phyloP scores from a whole-genome alignment of 2,329 filamentous ascomycete genomes.

The Diaporthe ampelina region DNA sequence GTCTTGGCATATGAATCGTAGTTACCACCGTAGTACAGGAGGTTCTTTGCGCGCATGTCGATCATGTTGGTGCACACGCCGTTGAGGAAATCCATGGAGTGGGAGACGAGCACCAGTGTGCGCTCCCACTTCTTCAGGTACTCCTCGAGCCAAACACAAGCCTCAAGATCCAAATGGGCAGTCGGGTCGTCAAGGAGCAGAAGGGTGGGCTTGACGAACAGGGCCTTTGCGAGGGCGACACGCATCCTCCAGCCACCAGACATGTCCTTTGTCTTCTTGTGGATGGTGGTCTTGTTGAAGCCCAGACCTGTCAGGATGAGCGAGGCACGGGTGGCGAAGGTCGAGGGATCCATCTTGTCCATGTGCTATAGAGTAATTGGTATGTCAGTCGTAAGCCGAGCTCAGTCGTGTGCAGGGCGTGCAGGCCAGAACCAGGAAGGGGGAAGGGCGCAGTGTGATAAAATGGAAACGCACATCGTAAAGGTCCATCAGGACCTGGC shows the following conservation, averaged over 20 bases:
- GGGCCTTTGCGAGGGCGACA: conserved; percentile 95
- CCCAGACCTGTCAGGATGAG: conserved; percentile 98
- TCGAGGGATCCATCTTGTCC: conserved; percentile 98
- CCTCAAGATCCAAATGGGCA: conserved; percentile 98
- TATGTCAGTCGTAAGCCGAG: conserved; percentile 43
- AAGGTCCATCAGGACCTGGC: conserved; percentile 89
- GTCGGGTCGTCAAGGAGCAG: conserved; percentile 98
- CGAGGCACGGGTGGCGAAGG: conserved; percentile 94
- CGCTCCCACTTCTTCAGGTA: conserved; percentile 99
- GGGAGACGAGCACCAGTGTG: conserved; percentile 95
- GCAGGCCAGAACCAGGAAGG: background rate
- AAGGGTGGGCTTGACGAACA: conserved; percentile 97
- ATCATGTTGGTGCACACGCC: conserved; percentile 99
- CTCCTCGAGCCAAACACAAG: conserved; percentile 99
- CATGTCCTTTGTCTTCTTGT: conserved; percentile 99
- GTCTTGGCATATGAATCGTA: conserved; percentile 99
- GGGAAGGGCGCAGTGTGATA: background rate
- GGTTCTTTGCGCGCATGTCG: conserved; percentile 91
- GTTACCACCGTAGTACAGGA: conserved; percentile 99
- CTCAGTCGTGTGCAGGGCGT: conserved; percentile 36
- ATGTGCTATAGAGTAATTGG: conserved; percentile 76
- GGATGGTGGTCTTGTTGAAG: conserved; percentile 97
- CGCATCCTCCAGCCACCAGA: conserved; percentile 99
- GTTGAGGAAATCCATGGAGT: conserved; percentile 99
- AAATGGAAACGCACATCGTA: conserved; percentile 81